Evolutionary conservation across 352 stramenopile genomes (phyloP), one percentile per base, ranked within the genome.

Genomic region (Phytophthora capsici): DNA sequence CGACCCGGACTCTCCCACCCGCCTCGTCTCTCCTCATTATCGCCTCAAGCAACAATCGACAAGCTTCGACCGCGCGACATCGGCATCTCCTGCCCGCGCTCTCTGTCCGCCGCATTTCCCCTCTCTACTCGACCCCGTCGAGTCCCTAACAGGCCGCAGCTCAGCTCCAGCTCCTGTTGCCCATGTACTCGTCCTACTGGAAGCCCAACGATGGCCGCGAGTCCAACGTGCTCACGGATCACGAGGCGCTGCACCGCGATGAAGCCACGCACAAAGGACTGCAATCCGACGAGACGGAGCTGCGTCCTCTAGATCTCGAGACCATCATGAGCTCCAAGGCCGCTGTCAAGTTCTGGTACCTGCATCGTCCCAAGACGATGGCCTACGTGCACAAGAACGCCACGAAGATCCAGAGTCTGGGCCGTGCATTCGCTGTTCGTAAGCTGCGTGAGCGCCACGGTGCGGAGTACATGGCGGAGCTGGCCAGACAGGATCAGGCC

Each of bases 131-230:
- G 50, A 32, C 34, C 23, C 37, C 6, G 46, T 52, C 64, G 64
- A 73, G 63, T 72, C 63, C 38, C 25, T 45, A 49, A 28, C 23
- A 46, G 28, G 49, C 53, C 26, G 16, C 10, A 36, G 34, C 44
- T 10, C 37, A 10, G 7, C 38, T 45, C 22, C 17, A 26, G 13
- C 9, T 10, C 14, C 25, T 19, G 6, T 34, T 44, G 25, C 49
- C 9, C 54, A 95, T 95, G 87, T 95, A 95, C 75, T 95, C 87
- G 64, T 94, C 85, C 57, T 95, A 95, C 70, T 91, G 83, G 68
- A 91, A 84, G 57, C 85, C 87, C 50, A 82, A 82, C 49, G 80
- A 90, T 51, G 81, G 75, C 4, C 84, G 87, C 49, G 78, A 92
- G 71, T 92, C 84, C 16, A 81, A 75, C 34, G 67, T 94, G 19